Evolutionary conservation across 2,329 filamentous ascomycete species (phyloP).

Genomic region (Aspergillus versicolor): DNA sequence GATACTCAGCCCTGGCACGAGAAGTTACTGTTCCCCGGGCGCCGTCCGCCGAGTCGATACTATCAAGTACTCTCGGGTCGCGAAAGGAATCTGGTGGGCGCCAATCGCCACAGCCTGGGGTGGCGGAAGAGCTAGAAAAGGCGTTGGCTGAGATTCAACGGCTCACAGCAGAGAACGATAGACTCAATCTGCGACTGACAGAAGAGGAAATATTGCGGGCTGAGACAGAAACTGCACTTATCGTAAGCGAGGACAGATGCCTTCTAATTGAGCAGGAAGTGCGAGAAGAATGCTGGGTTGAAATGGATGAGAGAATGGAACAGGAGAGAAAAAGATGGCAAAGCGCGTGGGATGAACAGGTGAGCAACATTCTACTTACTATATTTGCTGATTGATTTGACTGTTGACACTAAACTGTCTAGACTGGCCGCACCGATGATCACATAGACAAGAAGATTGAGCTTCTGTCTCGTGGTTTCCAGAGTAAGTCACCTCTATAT

Average conservation of each 20-base stretch:
- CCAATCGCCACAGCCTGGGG: slow-evolving; percentile 40
- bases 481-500: slow-evolving; percentile 33
- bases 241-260: slow-evolving; percentile 62
- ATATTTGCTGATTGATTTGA: not conserved
- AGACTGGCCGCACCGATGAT: slow-evolving; percentile 71
- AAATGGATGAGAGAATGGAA: slow-evolving; percentile 77
- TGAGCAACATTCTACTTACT: slow-evolving; percentile 25
- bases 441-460: slow-evolving; percentile 88
- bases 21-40: slow-evolving; percentile 90
- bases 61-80: slow-evolving; percentile 33
- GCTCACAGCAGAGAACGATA: slow-evolving; percentile 75
- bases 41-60: slow-evolving; percentile 74
- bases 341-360: slow-evolving; percentile 71
- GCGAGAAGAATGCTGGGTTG: slow-evolving; percentile 81
- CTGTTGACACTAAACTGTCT: slow-evolving; percentile 13
- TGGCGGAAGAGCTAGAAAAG: slow-evolving; percentile 71
- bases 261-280: slow-evolving; percentile 79
- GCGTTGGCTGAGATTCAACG: slow-evolving; percentile 78
- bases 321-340: slow-evolving; percentile 81
- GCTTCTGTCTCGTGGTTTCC: slow-evolving; percentile 59
- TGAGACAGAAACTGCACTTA: slow-evolving; percentile 71
- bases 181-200: slow-evolving; percentile 67
- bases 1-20: slow-evolving; percentile 87
- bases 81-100: slow-evolving; percentile 40
- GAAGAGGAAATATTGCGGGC: slow-evolving; percentile 69